Evolutionary conservation across 2,329 filamentous ascomycete species (phyloP).

Genomic region (Eutypa lata): DNA sequence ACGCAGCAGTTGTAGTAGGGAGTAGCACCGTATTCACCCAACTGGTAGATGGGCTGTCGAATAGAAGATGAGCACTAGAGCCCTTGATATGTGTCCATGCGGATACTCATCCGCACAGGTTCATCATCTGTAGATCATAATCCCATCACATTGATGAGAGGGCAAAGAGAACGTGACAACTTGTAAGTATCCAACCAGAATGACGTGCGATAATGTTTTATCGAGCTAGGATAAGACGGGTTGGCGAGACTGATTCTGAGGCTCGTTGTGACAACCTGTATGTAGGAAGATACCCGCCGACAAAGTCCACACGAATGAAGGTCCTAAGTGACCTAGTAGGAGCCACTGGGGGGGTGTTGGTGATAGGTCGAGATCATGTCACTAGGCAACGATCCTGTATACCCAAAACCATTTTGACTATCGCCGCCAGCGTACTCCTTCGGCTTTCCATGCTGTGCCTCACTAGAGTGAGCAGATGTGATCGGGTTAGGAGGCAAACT

Average conservation of each 20-base stretch:
- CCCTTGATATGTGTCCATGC: neutral
- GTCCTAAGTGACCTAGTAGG: neutral
- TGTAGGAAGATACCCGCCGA: neutral
- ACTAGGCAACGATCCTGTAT: slow-evolving; percentile 28
- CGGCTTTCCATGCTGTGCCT: slow-evolving; percentile 13
- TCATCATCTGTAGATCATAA: neutral
- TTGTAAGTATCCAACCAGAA: neutral
- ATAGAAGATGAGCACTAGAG: too few species aligned
- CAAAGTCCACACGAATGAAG: neutral
- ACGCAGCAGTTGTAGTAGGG: too few species aligned
- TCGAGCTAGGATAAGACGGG: neutral
- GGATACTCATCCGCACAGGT: neutral
- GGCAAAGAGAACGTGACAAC: neutral
- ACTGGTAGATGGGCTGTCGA: too few species aligned
- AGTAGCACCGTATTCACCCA: too few species aligned
- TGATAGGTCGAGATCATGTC: neutral
- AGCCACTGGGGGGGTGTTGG: neutral
- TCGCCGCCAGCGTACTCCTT: slow-evolving; percentile 31
- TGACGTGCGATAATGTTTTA: neutral
- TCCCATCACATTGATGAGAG: slow-evolving; percentile 25
- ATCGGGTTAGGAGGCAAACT: slow-evolving; percentile 31
- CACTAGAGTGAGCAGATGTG: slow-evolving; percentile 27
- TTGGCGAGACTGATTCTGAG: neutral
- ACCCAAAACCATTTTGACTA: slow-evolving; percentile 39
- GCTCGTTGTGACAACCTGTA: too few species aligned